Evolutionary conservation across 768 basidiomycete species (phyloP), one percentile per base, ranked within the genome.

Genomic region (Hygrophorus russula): DNA sequence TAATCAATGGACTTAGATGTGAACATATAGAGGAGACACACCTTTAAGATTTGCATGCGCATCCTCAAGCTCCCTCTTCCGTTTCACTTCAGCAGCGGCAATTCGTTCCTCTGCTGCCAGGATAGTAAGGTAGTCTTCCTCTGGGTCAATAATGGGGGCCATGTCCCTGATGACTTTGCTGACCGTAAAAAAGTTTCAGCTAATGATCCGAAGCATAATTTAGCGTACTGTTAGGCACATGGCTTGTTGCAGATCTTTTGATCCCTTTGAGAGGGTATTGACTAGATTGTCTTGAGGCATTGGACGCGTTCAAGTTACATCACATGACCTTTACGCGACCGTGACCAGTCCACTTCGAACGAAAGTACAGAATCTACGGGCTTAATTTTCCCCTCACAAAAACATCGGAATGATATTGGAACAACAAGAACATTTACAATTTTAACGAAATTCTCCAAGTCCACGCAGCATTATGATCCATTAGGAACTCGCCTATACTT

Each of bases 111-210:
- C 82, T 6, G 83, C 78, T 5, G 72, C 75, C 12, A 78, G 76
- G 39, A 89, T 83, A 10, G 81, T 80, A 45, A 81, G 62, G 55
- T 78, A 86, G 58, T 89, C 86, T 42, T 86, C 82, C 34, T 82
- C 79, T 9, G 83, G 82, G 53, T 84, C 78, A 43, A 89, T 82
- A 45, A 86, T 78, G 3, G 73, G 70, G 27, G 73, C 64, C 73
- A 87, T 82, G 47, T 78, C 78, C 49, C 69, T 70, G 36, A 86
- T 76, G 13, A 80, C 73, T 50, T 79, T 78, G 39, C 83, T 86
- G 47, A 9, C 37, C 24, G 17, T 32, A 11, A 14, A 43, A 13
- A 18, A 28, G 18, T 18, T 15, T 9, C 13, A 11, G 39, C 27
- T 14, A 24, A 24, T n/a, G 27, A 39, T 33, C 2, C 19, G n/a